Evolutionary conservation across 345 rosid genomes (phyloP).

Genomic region (Eucalyptus melliodora): DNA sequence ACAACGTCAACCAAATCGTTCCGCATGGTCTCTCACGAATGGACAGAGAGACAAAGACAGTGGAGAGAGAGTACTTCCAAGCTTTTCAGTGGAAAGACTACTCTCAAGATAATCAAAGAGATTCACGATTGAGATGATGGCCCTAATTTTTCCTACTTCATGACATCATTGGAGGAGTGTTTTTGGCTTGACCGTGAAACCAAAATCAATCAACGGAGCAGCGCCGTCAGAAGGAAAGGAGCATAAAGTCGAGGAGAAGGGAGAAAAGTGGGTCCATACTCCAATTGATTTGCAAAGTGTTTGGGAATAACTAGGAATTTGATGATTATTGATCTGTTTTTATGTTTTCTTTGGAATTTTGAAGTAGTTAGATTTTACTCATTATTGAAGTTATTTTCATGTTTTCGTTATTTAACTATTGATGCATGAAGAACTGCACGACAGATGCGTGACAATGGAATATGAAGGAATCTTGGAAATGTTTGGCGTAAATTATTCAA

Average conservation of each 20-base stretch:
- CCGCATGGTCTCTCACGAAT: not conserved
- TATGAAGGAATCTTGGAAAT: no score
- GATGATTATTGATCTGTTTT: not conserved
- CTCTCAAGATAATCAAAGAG: not conserved
- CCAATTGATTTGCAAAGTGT: not conserved
- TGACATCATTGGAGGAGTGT: rapidly evolving
- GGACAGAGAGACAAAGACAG: not conserved
- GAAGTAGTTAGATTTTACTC: no score
- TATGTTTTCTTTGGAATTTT: no score
- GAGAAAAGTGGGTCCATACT: not conserved
- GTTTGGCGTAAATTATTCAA: no score
- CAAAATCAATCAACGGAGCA: not conserved
- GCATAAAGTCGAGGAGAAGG: not conserved
- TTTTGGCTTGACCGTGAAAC: not conserved
- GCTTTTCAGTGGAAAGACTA: not conserved
- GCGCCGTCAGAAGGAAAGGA: not conserved
- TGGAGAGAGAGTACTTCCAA: not conserved
- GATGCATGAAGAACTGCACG: no score
- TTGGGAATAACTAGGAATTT: not conserved
- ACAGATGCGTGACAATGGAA: no score
- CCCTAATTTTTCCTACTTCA: no score
- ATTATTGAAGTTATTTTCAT: no score
- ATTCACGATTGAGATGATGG: not conserved
- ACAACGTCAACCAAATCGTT: not conserved
- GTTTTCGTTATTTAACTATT: no score